These are phyloP conservation scores for Schrenkiella parvula DNA, from an alignment of 345 rosid species.

Conservation along the genomic window DNA sequence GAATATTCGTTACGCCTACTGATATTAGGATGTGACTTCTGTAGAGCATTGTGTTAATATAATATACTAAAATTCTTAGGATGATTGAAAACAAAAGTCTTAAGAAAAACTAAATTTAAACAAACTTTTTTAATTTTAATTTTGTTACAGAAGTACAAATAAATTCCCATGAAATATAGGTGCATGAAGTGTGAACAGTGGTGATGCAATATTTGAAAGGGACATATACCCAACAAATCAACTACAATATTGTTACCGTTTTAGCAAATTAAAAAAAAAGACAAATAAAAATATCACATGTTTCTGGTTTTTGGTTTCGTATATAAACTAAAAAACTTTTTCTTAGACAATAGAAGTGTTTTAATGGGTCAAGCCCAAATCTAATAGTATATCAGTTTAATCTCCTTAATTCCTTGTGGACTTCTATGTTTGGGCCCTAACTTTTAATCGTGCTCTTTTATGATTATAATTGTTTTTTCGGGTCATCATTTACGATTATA, in stretches of 20 bases:
- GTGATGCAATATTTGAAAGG: slow-evolving; percentile 30
- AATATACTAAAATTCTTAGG: neutral
- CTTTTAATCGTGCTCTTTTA: neutral
- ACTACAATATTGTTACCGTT: slow-evolving; percentile 7
- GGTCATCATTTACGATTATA: too few species aligned
- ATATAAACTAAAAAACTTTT: too few species aligned
- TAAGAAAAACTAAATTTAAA: neutral
- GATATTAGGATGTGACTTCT: neutral
- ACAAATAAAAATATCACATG: slow-evolving; percentile 19
- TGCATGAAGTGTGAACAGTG: slow-evolving; percentile 13
- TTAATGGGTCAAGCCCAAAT: neutral
- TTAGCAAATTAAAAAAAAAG: neutral
- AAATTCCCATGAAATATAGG: neutral
- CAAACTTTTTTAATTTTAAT: neutral
- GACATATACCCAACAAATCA: slow-evolving; percentile 22
- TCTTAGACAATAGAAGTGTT: neutral
- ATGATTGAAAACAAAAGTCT: neutral
- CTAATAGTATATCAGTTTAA: neutral
- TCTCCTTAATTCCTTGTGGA: neutral
- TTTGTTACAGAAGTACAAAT: neutral
- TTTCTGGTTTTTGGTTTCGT: neutral
- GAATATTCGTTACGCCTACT: neutral
- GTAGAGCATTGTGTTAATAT: neutral
- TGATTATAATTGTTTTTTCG: too few species aligned
- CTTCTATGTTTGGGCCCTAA: neutral